These are phyloP conservation scores for Ricinus communis DNA, from an alignment of 345 rosid genomes.

Conservation along the genomic window DNA sequence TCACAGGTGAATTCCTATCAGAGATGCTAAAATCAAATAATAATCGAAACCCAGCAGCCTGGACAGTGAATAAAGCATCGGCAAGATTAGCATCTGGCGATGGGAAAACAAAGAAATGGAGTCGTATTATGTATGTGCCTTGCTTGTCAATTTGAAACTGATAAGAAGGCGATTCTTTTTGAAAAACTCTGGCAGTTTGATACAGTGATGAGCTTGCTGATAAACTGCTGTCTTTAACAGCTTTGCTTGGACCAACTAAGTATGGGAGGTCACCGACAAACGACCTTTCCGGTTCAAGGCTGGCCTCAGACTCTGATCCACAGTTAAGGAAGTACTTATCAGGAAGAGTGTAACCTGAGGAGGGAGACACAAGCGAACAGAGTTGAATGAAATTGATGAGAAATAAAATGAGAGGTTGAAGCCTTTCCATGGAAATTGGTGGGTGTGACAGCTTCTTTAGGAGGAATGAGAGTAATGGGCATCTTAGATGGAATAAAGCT, in stretches of 20 bases:
- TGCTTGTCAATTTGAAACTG: background rate
- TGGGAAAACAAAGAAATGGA: slow-evolving; percentile 26
- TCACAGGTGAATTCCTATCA: background rate
- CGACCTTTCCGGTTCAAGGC: background rate
- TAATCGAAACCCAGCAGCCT: slow-evolving; percentile 12
- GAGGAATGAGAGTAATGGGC: background rate
- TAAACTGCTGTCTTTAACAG: slow-evolving; percentile 6
- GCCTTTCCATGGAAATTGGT: slow-evolving; percentile 13
- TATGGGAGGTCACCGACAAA: background rate
- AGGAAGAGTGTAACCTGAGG: slow-evolving; percentile 10
- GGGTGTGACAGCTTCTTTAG: background rate
- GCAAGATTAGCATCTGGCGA: slow-evolving; percentile 1
- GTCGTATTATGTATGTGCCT: slow-evolving; percentile 22
- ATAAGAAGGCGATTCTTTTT: slow-evolving; percentile 8
- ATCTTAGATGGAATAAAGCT: background rate
- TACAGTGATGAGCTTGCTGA: slow-evolving; percentile 12
- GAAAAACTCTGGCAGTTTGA: slow-evolving; percentile 23
- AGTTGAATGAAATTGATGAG: background rate
- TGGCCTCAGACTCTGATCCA: slow-evolving; percentile 3
- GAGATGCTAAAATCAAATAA: slow-evolving; percentile 1
- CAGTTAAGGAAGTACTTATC: slow-evolving; percentile 8
- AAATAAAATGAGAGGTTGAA: background rate
- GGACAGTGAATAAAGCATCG: slow-evolving; percentile 19
- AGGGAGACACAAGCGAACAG: slow-evolving; percentile 1
- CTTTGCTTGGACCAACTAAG: background rate